phyloP scores from a whole-genome alignment of 2,329 filamentous ascomycete genomes.

The Aphanoascus verrucosus region DNA sequence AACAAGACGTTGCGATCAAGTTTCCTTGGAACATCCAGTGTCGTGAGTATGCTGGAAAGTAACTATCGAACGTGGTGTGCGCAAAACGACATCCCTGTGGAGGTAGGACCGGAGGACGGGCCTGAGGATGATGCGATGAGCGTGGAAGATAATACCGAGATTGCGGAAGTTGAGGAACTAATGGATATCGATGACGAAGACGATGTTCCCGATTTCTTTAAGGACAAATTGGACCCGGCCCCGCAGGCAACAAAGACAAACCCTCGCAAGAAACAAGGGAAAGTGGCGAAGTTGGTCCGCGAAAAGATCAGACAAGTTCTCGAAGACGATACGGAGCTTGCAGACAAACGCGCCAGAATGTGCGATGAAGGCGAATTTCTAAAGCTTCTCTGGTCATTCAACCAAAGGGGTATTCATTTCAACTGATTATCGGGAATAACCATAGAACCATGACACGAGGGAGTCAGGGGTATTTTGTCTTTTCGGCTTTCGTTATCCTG shows the following conservation, averaged over 20 bases:
- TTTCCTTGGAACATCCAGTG: slow-evolving; percentile 69
- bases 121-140: slow-evolving; percentile 29
- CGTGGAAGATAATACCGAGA: slow-evolving; percentile 25
- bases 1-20: slow-evolving; percentile 80
- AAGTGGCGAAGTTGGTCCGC: slow-evolving; percentile 68
- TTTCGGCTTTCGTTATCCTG: slow-evolving; percentile 37
- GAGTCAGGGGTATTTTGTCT: slow-evolving; percentile 50
- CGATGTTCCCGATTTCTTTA: slow-evolving; percentile 75
- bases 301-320: slow-evolving; percentile 80
- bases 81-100: slow-evolving; percentile 67
- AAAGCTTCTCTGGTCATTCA: slow-evolving; percentile 70
- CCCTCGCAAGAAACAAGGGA: slow-evolving; percentile 61
- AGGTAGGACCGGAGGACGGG: slow-evolving; percentile 48
- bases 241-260: slow-evolving; percentile 42
- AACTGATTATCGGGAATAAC: slow-evolving; percentile 42
- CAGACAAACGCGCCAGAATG: slow-evolving; percentile 70
- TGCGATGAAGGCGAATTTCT: slow-evolving; percentile 92
- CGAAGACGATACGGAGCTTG: slow-evolving; percentile 66
- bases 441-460: slow-evolving; percentile 55
- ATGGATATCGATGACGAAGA: slow-evolving; percentile 45
- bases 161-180: slow-evolving; percentile 40
- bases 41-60: slow-evolving; percentile 69
- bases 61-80: slow-evolving; percentile 90
- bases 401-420: slow-evolving; percentile 89
- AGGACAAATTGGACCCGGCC: slow-evolving; percentile 44